Base-by-base conservation (phyloP, 2,329 filamentous ascomycete genomes). In the Ophioceras dolichostomum region DNA sequence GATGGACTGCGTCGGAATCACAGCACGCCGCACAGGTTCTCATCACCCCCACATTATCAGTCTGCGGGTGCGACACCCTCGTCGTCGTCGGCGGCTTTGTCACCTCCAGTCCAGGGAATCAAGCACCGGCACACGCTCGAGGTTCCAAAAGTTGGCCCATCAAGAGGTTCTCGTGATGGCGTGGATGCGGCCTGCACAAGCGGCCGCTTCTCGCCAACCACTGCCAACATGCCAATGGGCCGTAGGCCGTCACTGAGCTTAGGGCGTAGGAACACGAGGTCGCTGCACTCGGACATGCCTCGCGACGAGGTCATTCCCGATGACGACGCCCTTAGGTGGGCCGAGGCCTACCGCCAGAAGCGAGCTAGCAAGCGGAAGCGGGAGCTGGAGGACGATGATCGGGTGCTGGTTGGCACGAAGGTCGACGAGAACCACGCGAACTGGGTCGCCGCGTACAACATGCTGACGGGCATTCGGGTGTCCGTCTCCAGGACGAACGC, bases 371-470 rank as follows among this genome's bases (percentile, higher is more conserved):
- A 88, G 65, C 74, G 83, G 55, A 83, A 77, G 58, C 73, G 79
- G 48, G 88, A 95, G 44, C 82, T 80, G 44, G 81, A 95, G 48
- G 87, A 95, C 46, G 91, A 96, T 43, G 89, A 96, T 50, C 77
- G 88, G 43, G 89, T 98, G 9, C 73, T 96, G 22, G 88, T 98
- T 14, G 91, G 91, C 41, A 98, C 86, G 41, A 96, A 95, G 63
- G 91, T 98, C 37, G 91, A 98, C 55, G 88, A 96, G 64, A 83
- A 85, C 51, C 91, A 98, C 58, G 83, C 86, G 47, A 96, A 96
- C 59, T 98, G 84, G 79, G 87, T 94, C 32, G 95, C 87, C 2
- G 91, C 91, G 41, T 98, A 98, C 67, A 98, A 98, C 61, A 98
- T 98, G 91, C 73, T 98, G 63, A 98, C 91, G 28, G 91, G 91